Evolutionary conservation across 2,329 filamentous ascomycete genomes (phyloP).

Genomic region (Orbilia javanica): DNA sequence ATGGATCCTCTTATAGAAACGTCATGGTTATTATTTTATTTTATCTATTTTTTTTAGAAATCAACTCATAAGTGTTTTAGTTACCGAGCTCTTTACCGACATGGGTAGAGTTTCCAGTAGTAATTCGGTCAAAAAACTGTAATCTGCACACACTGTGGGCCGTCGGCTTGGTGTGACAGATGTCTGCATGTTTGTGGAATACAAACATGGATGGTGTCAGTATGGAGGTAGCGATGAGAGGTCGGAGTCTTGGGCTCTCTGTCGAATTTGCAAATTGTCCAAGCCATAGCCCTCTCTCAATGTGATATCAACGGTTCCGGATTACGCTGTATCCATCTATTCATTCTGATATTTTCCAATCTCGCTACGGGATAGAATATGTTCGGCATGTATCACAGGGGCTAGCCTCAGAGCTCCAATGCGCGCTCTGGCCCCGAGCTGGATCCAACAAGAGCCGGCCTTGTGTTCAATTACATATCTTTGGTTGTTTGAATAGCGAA

Average conservation of each 20-base stretch:
- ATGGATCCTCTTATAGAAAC: background rate
- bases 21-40: background rate
- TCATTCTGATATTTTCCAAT: background rate
- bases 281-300: background rate
- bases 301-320: slow-evolving; percentile 2
- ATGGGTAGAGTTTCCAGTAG: background rate
- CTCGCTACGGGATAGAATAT: background rate
- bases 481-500: background rate
- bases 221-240: slow-evolving; percentile 4
- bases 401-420: background rate
- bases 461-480: background rate
- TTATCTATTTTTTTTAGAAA: background rate
- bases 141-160: background rate
- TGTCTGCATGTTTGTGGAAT: background rate
- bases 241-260: slow-evolving; percentile 3
- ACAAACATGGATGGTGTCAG: background rate
- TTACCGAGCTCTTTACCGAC: slow-evolving; percentile 36
- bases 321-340: background rate
- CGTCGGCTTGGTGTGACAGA: slow-evolving; percentile 18
- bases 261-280: background rate
- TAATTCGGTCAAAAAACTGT: background rate
- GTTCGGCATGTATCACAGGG: slow-evolving; percentile 8
- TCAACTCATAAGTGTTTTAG: background rate
- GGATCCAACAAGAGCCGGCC: background rate
- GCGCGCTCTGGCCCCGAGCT: slow-evolving; percentile 7